Evolutionary conservation across 2,329 filamentous ascomycete species (phyloP), one percentile per base, ranked within the genome.

Genomic region (Aphanocladium album): DNA sequence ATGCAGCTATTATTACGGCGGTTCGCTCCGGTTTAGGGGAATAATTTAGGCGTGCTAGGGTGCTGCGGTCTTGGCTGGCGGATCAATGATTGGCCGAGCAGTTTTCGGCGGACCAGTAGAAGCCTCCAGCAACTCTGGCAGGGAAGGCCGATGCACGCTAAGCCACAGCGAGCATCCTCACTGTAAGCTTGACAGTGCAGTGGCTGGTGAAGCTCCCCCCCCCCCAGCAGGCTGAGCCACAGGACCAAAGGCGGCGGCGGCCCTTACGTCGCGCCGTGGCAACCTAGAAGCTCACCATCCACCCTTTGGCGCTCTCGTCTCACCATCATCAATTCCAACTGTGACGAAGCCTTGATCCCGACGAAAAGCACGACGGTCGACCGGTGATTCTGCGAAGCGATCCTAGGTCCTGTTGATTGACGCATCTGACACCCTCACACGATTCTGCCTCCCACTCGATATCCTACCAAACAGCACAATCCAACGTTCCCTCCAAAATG

Each of bases 401-500:
- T n/a, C 45, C 25, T n/a, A 56, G 53, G 25, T 49, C 21, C 35
- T 30, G 14, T 16, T 5, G 14, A 19, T 30, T 43, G 3, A 19
- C 23, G 2, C 9, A 19, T 30, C 23, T n/a, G 21, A 25, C 17
- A 7, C 14, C 17, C 17, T 4, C n/a, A 2, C 19, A 9, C 21
- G 5, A 39, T 9, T 41, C 21, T 12, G 14, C 50, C 35, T 19
- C 21, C 37, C 21, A 30, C n/a, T 27, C 49, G 11, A 37, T 21
- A 25, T 19, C 54, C 5, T 2, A 57, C 7, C 19, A 6, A 39
- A 23, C 33, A 43, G 35, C 47, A 33, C 47, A 16, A 27, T 47
- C 62, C 23, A 60, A 27, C 35, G 30, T 21, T 35, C 23, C 55
- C 25, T 60, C 49, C 60, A 63, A 63, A 64, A 86, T 86, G 83